Evolutionary conservation across 257 asterid species (phyloP), one percentile per base, ranked within the genome.

Genomic region (Solanum ossicruentum): DNA sequence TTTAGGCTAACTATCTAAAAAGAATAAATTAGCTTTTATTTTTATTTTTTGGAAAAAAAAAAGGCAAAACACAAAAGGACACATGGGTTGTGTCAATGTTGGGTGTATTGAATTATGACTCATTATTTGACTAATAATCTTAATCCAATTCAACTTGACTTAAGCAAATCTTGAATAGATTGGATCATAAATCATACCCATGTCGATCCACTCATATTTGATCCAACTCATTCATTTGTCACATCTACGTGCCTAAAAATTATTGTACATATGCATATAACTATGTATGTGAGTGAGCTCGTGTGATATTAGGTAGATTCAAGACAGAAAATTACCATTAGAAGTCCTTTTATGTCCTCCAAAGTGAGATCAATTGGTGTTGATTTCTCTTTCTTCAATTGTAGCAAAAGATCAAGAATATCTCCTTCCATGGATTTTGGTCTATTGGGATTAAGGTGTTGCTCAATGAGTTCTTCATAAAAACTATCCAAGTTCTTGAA

Each of bases 401-500:
- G 39, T 36, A 36, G 39, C 39, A 36, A 36, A 36, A 36, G 5
- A 36, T 36, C 39, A 36, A 36, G 39, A 36, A 36, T 36, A 36
- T 36, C 39, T 36, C 39, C 39, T 36, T 36, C 4, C 39, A 36
- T 36, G 39, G 39, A 36, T 36, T 36, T 36, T 36, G 39, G 39
- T 4, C 39, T 36, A 36, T 36, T 36, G 39, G 39, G 39, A 36
- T 36, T 4, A 36, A 36, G 39, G 5, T 36, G 39, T 36, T 36
- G 39, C 39, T 84, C 84, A 61, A 88, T 88, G 43, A 81, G 85
- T 70, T 84, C 89, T 43, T 86, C 82, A 10, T 88, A 88, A 58
- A 88, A 88, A 1, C 3, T 8, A 58, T 88, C 86, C 49, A 86
- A 17, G 8, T 72, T 18, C 6, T n/a, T 57, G 26, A 57, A 57